Percentiles rank a stretch among this genome's conserved stretches.
Evolutionary conservation across 2,329 filamentous ascomycete species (phyloP).

Genomic region (Scytalidium sp.): DNA sequence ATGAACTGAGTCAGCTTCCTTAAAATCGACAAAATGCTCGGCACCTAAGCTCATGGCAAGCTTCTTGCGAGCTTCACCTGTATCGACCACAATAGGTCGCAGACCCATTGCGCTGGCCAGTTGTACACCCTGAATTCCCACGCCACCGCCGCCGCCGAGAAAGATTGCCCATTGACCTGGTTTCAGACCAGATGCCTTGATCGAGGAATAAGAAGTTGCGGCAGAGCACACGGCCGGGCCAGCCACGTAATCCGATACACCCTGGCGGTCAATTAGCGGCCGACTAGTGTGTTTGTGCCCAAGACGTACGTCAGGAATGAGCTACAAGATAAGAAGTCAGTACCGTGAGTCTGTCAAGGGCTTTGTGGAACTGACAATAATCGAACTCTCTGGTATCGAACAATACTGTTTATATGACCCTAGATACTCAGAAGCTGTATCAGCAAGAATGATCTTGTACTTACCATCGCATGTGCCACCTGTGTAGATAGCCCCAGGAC

Average conservation of each 20-base stretch:
- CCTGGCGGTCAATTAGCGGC: no score
- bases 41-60: constrained; percentile 20
- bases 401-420: constrained; percentile 60
- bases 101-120: constrained; percentile 21
- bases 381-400: constrained; percentile 45
- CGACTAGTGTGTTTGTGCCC: no score
- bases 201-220: constrained; percentile 54
- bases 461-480: constrained; percentile 36
- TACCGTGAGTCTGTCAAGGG: no score
- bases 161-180: constrained; percentile 17
- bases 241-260: constrained; percentile 50
- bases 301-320: constrained; percentile 55
- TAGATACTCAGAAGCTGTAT: no score
- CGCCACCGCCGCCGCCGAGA: constrained; percentile 22
- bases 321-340: no score
- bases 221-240: constrained; percentile 60
- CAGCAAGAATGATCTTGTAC: neutral
- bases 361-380: no score
- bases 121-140: constrained; percentile 24
- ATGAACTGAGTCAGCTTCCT: constrained; percentile 13
- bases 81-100: constrained; percentile 20
- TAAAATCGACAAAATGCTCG: constrained; percentile 23
- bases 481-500: constrained; percentile 39
- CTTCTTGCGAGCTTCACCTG: constrained; percentile 15
- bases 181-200: constrained; percentile 44